Base-by-base conservation (phyloP, 805 yeast species). In the Monosporozyma solicola region DNA sequence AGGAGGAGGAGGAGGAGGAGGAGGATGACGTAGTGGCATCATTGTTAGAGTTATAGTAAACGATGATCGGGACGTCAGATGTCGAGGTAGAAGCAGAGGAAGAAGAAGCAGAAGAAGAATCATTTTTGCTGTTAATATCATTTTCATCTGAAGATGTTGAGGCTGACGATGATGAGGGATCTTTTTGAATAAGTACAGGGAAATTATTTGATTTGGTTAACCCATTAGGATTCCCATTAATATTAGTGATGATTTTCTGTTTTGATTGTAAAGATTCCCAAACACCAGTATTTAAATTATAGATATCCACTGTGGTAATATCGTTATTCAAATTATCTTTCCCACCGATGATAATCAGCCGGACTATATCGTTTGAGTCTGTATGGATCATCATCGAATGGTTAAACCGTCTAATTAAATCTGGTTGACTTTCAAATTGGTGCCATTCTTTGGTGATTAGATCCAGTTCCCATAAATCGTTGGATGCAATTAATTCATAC, bases 401-500 rank as follows among this genome's bases (percentile, higher is more conserved):
- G 59, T 24, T 79, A 70, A 67, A 80, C 66, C 25, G 78, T 71
- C 61, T 82, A 87, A 54, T 78, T 76, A 61, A 69, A 84, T 52
- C 90, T 70, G 29, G 46, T 9, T 11, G n/a, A 5, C 32, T 25
- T 76, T 77, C 2, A 84, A 61, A 48, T 80, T 73, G 1, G 9
- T 62, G 61, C 92, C 94, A 86, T 10, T 65, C 64, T 50, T 71
- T 73, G 3, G 77, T 68, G 41, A 72, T 74, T 43, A 83, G 64
- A 62, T 83, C 78, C 58, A 83, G 80, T 59, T 77, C 76, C 92
- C 94, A 87, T 27, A 84, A 66, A 59, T 87, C 94, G 59, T 83
- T 83, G 5, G 76, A 64, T 0, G 87, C 80, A 11, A 65, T 62
- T 15, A 77, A 56, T 48, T 72, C 73, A 49, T 71, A 66, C 5